Base-by-base conservation (phyloP, 805 yeast species). In the Scheffersomyces amazonensis region DNA sequence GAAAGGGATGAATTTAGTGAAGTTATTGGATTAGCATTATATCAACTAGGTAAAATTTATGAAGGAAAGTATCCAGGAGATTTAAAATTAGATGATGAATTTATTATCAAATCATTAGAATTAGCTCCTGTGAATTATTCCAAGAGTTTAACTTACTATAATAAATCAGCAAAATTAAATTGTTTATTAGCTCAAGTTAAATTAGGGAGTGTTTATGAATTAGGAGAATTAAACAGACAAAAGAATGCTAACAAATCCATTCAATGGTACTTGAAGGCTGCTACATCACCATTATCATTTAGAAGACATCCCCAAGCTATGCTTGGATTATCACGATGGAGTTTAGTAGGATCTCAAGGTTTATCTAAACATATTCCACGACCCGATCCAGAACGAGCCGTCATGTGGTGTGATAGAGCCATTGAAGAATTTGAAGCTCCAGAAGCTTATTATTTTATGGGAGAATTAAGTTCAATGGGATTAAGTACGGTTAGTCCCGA, bases 11-110 rank as follows among this genome's bases (percentile, higher is more conserved):
- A 69, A 48, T 54, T 69, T 33, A 61, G 58, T 31, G 70, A 69
- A 40, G 60, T 69, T 16, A 59, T 69, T 20, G 75, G 71, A 0
- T 52, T 56, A 46, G 69, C 74, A 2, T 58, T 60, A 35, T 67
- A 50, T 50, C 70, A 69, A 46, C 51, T 69, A 40, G 75, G 72
- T 3, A 58, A 58, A 37, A 57, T 69, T 28, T 66, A 66, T 45
- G 75, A 69, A 50, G 75, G 75, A 1, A 58, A 66, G 10, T 69
- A 69, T 44, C 73, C 75, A 5, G 72, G 71, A 4, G 71, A 67
- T 43, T 54, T 69, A 34, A 41, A 55, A 4, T 42, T 57, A 4
- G 67, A 65, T 2, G 68, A 64, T 43, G 64, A 54, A 21, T 69
- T 69, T 41, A 53, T 68, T 30, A 45, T 45, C 32, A 52, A 56